Evolutionary conservation across 2,329 filamentous ascomycete species (phyloP).

Genomic region (Sporothrix dimorphospora): DNA sequence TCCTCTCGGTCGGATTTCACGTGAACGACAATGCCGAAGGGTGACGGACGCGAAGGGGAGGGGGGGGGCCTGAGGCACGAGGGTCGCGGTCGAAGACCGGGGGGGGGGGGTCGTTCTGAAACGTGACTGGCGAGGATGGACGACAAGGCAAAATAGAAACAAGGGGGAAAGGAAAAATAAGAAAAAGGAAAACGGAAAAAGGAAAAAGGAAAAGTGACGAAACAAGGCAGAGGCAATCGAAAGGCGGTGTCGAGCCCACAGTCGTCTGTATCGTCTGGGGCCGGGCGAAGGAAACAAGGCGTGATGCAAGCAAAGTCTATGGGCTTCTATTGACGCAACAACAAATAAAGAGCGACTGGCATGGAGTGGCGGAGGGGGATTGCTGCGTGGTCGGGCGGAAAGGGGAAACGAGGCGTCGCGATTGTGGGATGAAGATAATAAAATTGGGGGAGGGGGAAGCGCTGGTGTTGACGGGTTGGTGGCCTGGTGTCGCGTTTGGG

Average conservation of each 20-base stretch:
- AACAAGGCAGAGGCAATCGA: slow-evolving; percentile 17
- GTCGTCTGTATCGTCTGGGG: not conserved
- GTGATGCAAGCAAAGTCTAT: not conserved
- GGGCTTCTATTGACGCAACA: slow-evolving; percentile 24
- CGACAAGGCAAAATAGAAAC: slow-evolving; percentile 14
- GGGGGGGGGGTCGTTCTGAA: slow-evolving; percentile 21
- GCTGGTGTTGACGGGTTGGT: not conserved
- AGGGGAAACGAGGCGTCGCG: slow-evolving; percentile 20
- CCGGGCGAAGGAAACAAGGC: not conserved
- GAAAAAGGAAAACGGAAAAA: slow-evolving; percentile 4
- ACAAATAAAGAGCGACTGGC: slow-evolving; percentile 29
- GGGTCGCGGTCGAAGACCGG: slow-evolving; percentile 1
- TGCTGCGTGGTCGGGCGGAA: slow-evolving; percentile 17
- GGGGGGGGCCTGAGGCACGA: not conserved
- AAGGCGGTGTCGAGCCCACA: not conserved
- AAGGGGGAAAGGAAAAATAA: not conserved
- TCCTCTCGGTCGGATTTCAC: not conserved
- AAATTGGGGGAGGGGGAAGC: slow-evolving; percentile 22
- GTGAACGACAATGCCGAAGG: slow-evolving; percentile 6
- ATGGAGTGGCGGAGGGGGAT: slow-evolving; percentile 25
- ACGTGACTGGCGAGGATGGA: slow-evolving; percentile 14
- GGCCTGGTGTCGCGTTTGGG: not conserved
- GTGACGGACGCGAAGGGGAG: not conserved
- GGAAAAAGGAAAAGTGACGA: slow-evolving; percentile 13
- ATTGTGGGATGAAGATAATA: slow-evolving; percentile 26